Evolutionary conservation across 2,329 filamentous ascomycete species (phyloP), one percentile per base, ranked within the genome.

Genomic region (Drechslera avenae): DNA sequence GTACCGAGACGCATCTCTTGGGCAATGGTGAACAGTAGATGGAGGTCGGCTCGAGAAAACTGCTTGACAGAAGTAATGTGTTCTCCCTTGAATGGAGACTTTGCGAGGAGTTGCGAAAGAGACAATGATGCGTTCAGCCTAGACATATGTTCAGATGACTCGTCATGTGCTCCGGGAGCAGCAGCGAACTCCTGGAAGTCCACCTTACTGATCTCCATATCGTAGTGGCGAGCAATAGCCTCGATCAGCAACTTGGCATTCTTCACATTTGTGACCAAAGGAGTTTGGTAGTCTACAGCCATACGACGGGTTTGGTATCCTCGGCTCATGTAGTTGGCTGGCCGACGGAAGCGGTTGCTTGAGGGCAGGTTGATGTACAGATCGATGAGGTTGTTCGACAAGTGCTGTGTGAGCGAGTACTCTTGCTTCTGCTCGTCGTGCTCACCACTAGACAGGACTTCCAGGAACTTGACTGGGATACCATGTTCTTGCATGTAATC

Each of bases 321-420:
- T 79, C 94, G 94, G 76, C 90, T 95, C 88, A 99, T 95, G 78
- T 97, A 99, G 80, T 91, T 99, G 66, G 94, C 94, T 26, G 94
- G 94, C 62, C 94, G 87, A 65, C 94, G 86, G 82, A 95, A 99
- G 75, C 92, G 90, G 81, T 99, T 99, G 84, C 85, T 96, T 10
- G 94, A 97, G n/a, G 94, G 94, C 76, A 99, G 77, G 76, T 99
- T 99, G 86, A 99, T 97, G 80, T 99, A 99, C 54, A 99, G 79
- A 74, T 97, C 93, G 67, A 99, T 99, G 75, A 94, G 87, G 78
- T 97, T 97, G 79, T 96, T 97, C 51, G 93, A 89, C 76, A 99
- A 79, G 79, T 97, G 93, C 78, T 97, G 91, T 1, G 91, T 97
- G 56, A 99, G 83, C 7, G 94, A 99, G 79, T 96, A 99, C 77